Base-by-base conservation (phyloP, 805 yeast species). In the Torulaspora microellipsoides region DNA sequence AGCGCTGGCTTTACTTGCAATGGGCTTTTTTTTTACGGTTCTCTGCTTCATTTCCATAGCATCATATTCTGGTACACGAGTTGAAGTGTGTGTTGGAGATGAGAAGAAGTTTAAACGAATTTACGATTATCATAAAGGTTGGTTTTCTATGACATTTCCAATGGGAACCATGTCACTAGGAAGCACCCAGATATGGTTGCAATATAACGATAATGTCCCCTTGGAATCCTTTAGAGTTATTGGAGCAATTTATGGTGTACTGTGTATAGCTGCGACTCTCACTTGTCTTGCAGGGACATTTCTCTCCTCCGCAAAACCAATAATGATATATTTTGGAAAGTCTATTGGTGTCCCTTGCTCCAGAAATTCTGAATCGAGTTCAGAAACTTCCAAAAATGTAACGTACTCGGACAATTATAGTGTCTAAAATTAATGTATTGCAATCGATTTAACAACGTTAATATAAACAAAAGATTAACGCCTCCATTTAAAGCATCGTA, bases 121-220 rank as follows among this genome's bases (percentile, higher is more conserved):
- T 3, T 62, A 61, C 14, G 42, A 51, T 27, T 81, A 78, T 66
- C 67, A 70, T 25, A 70, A 71, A 49, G 73, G 77, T 1, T 79
- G 80, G 78, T 85, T 96, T 96, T 80, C 89, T 13, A 76, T 85
- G 70, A 85, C 96, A 50, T 89, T 89, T 81, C 96, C 96, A 3
- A 56, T 88, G 54, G 96, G 96, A 2, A 86, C 95, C 0, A 80
- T 85, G 82, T 70, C 83, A 0, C 60, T 83, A 11, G 78, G 87
- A 2, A 73, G 78, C 45, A 62, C 69, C 8, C 75, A 78, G 52
- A 57, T 88, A 14, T 81, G 70, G 33, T 54, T 48, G 3, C 58
- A 73, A 2, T 76, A 75, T 37, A 74, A 74, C 2, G 38, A 45
- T 13, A 47, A 43, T 15, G 59, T 55, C 7, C 63, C 62, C 6